These are phyloP conservation scores for Chytriomyces hyalinus DNA, from an alignment of 192 early-diverging fungal species.

Conservation along the genomic window DNA sequence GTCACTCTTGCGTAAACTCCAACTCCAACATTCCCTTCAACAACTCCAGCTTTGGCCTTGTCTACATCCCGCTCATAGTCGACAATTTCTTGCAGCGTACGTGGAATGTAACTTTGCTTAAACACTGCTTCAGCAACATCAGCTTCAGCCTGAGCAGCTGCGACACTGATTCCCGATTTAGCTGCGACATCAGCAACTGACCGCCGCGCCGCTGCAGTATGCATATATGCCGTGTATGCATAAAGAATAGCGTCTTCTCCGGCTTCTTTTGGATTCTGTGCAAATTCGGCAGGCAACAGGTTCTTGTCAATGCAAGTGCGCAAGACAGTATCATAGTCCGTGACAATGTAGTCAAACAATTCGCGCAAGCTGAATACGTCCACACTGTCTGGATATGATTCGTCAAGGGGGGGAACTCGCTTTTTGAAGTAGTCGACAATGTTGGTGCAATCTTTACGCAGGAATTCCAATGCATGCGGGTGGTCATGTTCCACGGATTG, in stretches of 20 bases:
- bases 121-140: conserved; percentile 89
- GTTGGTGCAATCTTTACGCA: conserved; percentile 93
- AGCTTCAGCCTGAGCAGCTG: conserved; percentile 41
- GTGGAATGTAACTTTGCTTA: conserved; percentile 87
- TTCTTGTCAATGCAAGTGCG: conserved; percentile 11
- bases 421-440: conserved; percentile 91
- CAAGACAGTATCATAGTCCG: conserved; percentile 30
- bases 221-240: conserved; percentile 39
- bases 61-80: conserved; percentile 84
- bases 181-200: conserved; percentile 2
- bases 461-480: conserved; percentile 93
- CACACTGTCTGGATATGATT: conserved; percentile 14
- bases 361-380: conserved; percentile 70
- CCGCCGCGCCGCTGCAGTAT: neutral
- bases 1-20: conserved; percentile 14
- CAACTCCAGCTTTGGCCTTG: conserved; percentile 73
- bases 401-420: conserved; percentile 59
- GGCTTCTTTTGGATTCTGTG: conserved; percentile 49
- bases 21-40: conserved; percentile 48
- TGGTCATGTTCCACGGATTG: conserved; percentile 99
- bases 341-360: conserved; percentile 85
- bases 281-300: conserved; percentile 48
- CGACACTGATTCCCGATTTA: conserved; percentile 2
- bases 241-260: conserved; percentile 69
- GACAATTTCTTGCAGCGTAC: conserved; percentile 87